Evolutionary conservation across 2,329 filamentous ascomycete genomes (phyloP), one percentile per base, ranked within the genome.

Genomic region (Colletotrichum noveboracense): DNA sequence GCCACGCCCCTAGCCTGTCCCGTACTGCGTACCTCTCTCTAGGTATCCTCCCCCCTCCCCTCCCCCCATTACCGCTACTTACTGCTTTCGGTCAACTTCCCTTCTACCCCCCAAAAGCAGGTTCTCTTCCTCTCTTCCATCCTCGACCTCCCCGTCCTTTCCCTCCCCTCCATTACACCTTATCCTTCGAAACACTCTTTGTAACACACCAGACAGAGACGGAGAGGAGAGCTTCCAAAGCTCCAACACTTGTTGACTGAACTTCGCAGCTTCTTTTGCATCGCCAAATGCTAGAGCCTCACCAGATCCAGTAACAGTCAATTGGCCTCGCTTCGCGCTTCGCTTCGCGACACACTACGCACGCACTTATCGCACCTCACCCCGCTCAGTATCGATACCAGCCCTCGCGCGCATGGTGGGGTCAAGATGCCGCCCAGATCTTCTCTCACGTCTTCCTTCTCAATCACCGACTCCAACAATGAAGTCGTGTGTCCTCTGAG

Each of bases 401-500:
- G 79, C 75, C 70, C 58, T 76, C 61, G 65, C 68, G 73, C 84
- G 86, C 85, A 89, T 91, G 90, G 90, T 90, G 88, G 89, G 88
- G 86, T 89, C 89, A 90, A 90, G 87, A 98, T 98, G 96, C 96
- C 96, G 87, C 95, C 95, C 83, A 93, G 95, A 90, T 92, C 94
- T 81, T 93, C 95, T 79, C 90, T 98, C 83, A 97, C 95, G 78
- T 95, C 94, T 83, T 97, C 95, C 79, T 98, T 98, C 86, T 96
- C 95, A 79, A 94, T 98, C 82, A 95, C 95, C 81, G 95, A 98
- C 89, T 91, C 94, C 85, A 96, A 95, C 86, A 97, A 97, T 86
- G 96, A 98, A 87, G 97, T 99, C 83, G 95, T 98, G 83, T 99
- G 97, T 87, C 97, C 97, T 80, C 89, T 99, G 86, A 93, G 93